These are phyloP conservation scores for Zizania latifolia DNA, from an alignment of 176 grass and related monocot genomes.

Conservation along the genomic window DNA sequence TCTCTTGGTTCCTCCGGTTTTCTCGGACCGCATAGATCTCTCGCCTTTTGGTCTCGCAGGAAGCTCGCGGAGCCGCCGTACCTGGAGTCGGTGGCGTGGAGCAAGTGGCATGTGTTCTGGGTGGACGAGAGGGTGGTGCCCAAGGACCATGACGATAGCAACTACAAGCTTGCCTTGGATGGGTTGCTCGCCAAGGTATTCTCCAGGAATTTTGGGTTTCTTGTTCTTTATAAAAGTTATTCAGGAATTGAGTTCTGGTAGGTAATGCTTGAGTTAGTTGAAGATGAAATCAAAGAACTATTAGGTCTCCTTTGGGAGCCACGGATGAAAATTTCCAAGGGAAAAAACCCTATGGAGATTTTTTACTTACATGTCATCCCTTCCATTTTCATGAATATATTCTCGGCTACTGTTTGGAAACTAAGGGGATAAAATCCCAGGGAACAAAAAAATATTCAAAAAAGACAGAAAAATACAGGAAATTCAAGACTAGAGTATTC, in stretches of 20 bases:
- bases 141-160: slow-evolving; percentile 85
- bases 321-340: too few relatives aligned
- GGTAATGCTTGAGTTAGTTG: neutral
- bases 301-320: too few relatives aligned
- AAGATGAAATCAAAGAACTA: neutral
- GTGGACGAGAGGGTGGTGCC: slow-evolving; percentile 91
- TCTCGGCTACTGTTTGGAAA: too few relatives aligned
- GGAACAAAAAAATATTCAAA: too few relatives aligned
- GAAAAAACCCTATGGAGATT: too few relatives aligned
- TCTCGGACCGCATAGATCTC: slow-evolving; percentile 16
- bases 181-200: slow-evolving; percentile 92
- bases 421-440: too few relatives aligned
- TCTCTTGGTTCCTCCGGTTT: neutral
- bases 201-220: neutral
- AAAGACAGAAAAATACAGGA: too few relatives aligned
- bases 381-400: too few relatives aligned
- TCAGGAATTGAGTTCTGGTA: neutral
- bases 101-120: slow-evolving; percentile 95
- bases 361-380: too few relatives aligned
- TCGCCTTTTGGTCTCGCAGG: slow-evolving; percentile 31
- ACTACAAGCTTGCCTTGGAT: slow-evolving; percentile 91
- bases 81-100: slow-evolving; percentile 69
- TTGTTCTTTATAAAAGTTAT: neutral
- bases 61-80: slow-evolving; percentile 83
- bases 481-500: too few relatives aligned